Evolutionary conservation across 345 rosid genomes (phyloP), one percentile per base, ranked within the genome.

Genomic region (Aethionema arabicum): DNA sequence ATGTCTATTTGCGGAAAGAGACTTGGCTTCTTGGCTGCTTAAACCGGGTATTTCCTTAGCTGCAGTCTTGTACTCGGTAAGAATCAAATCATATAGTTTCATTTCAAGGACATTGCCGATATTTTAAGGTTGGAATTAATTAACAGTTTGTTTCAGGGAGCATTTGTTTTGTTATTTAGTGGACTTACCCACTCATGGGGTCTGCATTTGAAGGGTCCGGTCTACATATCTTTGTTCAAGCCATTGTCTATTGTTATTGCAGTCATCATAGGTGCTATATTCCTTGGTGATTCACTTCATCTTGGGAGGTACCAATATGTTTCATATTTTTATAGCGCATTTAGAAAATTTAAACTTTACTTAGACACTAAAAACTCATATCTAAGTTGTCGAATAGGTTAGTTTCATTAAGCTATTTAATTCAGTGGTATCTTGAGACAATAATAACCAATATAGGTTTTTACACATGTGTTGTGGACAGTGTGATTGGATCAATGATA

Each of bases 31-130:
- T 7, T 83, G 80, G 77, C 55, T 64, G 5, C 62, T 76, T 52
- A 61, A 51, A 39, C 72, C 78, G 11, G 79, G 61, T 47, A 27
- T 77, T 10, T 61, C 69, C 15, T 51, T 69, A 3, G 63, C 56
- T 46, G 21, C 81, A 15, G 14, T 77, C 61, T 4, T 79, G 15
- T 79, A 53, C 78, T 27, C 82, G 36, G 86, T 77, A 29, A 73
- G 79, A 58, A 57, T 11, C 47, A 15, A 51, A 13, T 14, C 48
- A 40, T 8, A 2, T 0, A 45, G 39, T 7, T 61, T 62, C 14
- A 21, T 47, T 56, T 33, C 45, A 48, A 13, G 15, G 49, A 15
- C 11, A 39, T 7, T 9, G 39, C 32, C 29, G 15, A 32, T 15
- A 1, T 30, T 39, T 8, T 11, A 50, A 33, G 31, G 33, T 51